Evolutionary conservation across 2,329 filamentous ascomycete species (phyloP).

Genomic region (Epichloe sylvatica): DNA sequence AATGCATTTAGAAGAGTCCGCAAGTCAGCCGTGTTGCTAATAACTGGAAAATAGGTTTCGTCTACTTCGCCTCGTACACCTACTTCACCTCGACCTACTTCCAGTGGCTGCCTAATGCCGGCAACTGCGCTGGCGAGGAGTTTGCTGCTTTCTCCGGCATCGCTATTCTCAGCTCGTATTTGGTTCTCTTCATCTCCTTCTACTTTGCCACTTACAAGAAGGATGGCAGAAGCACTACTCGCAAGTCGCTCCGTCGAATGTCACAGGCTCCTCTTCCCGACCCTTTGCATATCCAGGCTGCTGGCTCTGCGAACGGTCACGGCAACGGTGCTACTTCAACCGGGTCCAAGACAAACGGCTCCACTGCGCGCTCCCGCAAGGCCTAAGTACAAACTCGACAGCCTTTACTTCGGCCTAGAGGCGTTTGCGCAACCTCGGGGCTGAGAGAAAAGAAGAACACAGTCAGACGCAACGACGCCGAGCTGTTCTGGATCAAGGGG

Average conservation of each 20-base stretch:
- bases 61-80: constrained; percentile 98
- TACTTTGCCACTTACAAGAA: constrained; percentile 95
- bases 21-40: background rate
- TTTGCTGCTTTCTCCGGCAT: constrained; percentile 91
- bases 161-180: constrained; percentile 82
- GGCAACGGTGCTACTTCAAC: constrained; percentile 40
- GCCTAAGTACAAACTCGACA: constrained; percentile 25
- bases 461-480: background rate
- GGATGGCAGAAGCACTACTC: constrained; percentile 67
- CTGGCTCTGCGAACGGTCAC: constrained; percentile 36
- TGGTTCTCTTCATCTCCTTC: constrained; percentile 97
- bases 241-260: constrained; percentile 59
- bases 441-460: background rate
- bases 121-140: constrained; percentile 87
- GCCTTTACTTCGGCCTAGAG: background rate
- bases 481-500: background rate
- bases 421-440: background rate
- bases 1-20: background rate
- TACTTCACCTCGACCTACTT: constrained; percentile 94
- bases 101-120: constrained; percentile 66
- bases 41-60: constrained; percentile 51
- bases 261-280: constrained; percentile 60
- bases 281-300: constrained; percentile 57
- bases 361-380: constrained; percentile 55
- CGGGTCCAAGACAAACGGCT: constrained; percentile 43